Base-by-base conservation (phyloP, 176 grass and related monocot genomes). In the Aegilops bicornis region DNA sequence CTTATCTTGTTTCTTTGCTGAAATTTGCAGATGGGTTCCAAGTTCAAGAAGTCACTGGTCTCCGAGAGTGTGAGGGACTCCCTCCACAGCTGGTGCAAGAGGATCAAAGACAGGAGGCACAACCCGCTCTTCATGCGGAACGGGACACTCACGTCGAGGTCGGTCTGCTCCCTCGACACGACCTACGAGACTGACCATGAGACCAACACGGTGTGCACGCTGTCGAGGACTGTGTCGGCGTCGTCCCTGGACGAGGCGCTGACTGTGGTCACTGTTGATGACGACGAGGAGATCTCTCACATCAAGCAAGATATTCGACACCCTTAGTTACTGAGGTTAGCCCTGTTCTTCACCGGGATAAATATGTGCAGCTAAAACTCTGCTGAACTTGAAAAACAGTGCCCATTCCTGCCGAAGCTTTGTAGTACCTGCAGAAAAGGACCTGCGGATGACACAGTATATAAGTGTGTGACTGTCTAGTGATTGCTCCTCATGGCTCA, bases 1-100 rank as follows among this genome's bases (percentile, higher is more conserved):
- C 72, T 22, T 61, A 22, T 32, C 56, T 40, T 81, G 19, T 37
- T 58, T 29, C n/a, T 78, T 79, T 47, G 6, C 30, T 73, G 66
- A 75, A 52, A 56, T 13, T 30, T 78, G 48, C 72, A 98, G 96
- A 98, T 96, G 93, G 96, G 96, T 19, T 98, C 93, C 20, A 98
- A 92, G 85, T 96, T 94, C 81, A 94, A 98, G 88, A 98, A 94
- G 77, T 91, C 93, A 4, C 12, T 96, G 30, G 83, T 98, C 7
- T 91, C 96, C 1, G 93, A 98, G 81, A 88, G 88, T 24, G 94
- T 98, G 2, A 85, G 96, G 81, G 93, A 98, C 23, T 98, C 93
- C 1, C 93, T 96, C 4, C 96, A 98, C 59, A 94, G 90, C 86
- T 98, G 96, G 96, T 94, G 92, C 79, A 96, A 87, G 81, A 92